Percentiles rank a stretch among this genome's conserved stretches.
Conservation (phyloP, 139 green algal genomes). For the Tetradesmus lagerheimii region DNA sequence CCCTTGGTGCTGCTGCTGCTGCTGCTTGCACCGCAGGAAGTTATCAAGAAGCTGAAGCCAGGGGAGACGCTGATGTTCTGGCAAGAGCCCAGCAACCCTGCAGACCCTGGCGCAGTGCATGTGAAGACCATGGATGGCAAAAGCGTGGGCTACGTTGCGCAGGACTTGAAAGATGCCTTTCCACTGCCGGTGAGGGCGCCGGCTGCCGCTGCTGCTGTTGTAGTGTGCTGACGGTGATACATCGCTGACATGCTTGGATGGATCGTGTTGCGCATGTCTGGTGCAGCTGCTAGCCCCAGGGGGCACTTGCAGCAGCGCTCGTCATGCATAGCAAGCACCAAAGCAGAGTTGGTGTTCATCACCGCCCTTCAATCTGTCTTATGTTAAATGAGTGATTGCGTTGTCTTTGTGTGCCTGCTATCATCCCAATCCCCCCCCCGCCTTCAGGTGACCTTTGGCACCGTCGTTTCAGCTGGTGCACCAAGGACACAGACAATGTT, state of each 20-base stretch:
- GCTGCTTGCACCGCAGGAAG: not conserved
- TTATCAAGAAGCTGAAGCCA: not conserved
- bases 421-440: no score
- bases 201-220: not conserved
- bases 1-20: not conserved
- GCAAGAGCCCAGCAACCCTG: slow-evolving; percentile 18
- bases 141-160: not conserved
- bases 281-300: no score
- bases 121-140: not conserved
- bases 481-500: no score
- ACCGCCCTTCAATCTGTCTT: no score
- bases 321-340: no score
- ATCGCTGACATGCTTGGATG: no score
- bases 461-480: not conserved
- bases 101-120: slow-evolving; percentile 2
- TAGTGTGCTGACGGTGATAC: no score
- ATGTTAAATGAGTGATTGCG: no score
- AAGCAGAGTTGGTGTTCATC: no score
- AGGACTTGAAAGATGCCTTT: not conserved
- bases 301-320: no score
- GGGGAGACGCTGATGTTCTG: slow-evolving; percentile 10
- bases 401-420: no score
- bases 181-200: not conserved
- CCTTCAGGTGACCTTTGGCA: not conserved
- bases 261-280: no score